phyloP scores from a whole-genome alignment of 2,329 filamentous ascomycete species.

The Cordyceps militaris region DNA sequence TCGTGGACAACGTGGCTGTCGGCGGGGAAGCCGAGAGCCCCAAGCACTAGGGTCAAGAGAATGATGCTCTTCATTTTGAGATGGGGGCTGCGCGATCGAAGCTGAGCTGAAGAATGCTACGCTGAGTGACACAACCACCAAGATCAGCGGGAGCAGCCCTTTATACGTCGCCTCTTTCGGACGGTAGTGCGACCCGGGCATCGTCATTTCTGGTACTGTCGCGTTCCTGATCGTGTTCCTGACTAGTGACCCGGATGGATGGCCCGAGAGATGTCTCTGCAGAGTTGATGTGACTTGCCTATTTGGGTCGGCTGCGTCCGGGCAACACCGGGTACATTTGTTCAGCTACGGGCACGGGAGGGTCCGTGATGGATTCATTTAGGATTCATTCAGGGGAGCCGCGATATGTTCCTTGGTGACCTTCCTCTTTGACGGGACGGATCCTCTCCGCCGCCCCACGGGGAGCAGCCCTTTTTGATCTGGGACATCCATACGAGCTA shows the following conservation, averaged over 20 bases:
- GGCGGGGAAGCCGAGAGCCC: constrained; percentile 5
- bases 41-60: constrained; percentile 5
- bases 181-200: neutral
- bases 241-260: neutral
- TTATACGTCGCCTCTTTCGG: neutral
- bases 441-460: constrained; percentile 4
- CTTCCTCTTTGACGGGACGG: neutral
- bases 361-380: neutral
- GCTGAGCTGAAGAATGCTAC: neutral
- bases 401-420: neutral
- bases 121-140: neutral
- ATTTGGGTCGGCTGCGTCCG: neutral
- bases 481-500: neutral
- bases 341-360: no score
- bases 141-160: neutral
- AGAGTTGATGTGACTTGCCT: constrained; percentile 2
- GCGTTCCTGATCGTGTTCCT: no score
- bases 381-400: neutral
- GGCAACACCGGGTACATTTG: no score
- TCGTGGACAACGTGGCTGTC: constrained; percentile 14
- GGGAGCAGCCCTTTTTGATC: neutral
- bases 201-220: no score
- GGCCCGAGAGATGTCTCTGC: neutral
- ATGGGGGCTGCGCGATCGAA: neutral
- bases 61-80: constrained; percentile 5